Base-by-base conservation (phyloP, 768 basidiomycete genomes). In the Suillus occidentalis region DNA sequence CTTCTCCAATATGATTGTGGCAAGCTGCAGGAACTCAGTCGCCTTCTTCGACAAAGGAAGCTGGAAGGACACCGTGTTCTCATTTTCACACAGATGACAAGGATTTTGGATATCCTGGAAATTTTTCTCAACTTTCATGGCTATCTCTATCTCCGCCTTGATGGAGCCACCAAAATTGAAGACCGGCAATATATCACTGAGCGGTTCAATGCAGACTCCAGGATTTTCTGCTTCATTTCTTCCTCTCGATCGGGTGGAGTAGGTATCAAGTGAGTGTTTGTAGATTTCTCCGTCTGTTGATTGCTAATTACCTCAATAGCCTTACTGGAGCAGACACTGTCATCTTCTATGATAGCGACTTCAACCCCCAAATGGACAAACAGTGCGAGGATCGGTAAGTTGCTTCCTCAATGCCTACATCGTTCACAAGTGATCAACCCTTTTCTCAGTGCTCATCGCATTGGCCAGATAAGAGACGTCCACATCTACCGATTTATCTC, bases 51-150 rank as follows among this genome's bases (percentile, higher is more conserved):
- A 53, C 86, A 92, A 75, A 91, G 88, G 76, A 94, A 95, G 72
- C 86, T 88, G 0, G 94, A 88, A 7, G 94, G 95, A 0, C 95
- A 97, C 73, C 90, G 96, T 8, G 84, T 92, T 31, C 83, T 99
- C 56, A 96, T 99, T 67, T 99, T 99, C 77, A 98, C 96, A 0
- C 96, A 99, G 72, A 98, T 98, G 96, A 97, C 96, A 37, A 84
- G 85, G 65, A 89, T 99, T 39, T 83, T 99, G 65, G 96, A 99
- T 73, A 94, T 99, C 65, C 84, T 99, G 61, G 96, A 98, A 74
- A 89, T 89, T 20, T 99, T 95, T 76, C 83, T 98, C 64, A 96
- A 91, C 70, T 89, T 94, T 63, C 94, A 95, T 72, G 96, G 96
- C 0, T 92, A 96, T 73, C 85, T 96, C 13, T 99, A 99, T 75